phyloP scores from a whole-genome alignment of 1,284 basidiomycete species.

The Heterobasidion parviporum region DNA sequence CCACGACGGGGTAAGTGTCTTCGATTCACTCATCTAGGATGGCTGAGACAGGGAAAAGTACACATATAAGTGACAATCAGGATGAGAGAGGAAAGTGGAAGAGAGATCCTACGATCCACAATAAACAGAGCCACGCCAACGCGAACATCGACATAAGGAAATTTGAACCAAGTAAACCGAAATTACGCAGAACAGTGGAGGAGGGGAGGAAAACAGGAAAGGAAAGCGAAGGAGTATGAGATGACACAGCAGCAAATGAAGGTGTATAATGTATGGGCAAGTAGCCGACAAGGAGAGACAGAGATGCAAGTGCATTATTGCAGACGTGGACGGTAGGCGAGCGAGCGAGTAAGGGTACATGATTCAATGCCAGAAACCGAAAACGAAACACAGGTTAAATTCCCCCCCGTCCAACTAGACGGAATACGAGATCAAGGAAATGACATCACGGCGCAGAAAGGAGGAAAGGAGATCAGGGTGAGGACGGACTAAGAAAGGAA shows the following conservation, averaged over 20 bases:
- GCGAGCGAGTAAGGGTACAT: not conserved
- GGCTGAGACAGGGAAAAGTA: not conserved
- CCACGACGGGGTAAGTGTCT: no score
- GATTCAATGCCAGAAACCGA: not conserved
- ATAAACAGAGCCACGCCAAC: not conserved
- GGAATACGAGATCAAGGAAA: not conserved
- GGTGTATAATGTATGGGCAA: not conserved
- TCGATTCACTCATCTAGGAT: not conserved
- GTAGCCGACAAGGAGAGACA: not conserved
- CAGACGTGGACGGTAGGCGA: not conserved
- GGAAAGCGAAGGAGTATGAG: not conserved
- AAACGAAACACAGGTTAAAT: not conserved
- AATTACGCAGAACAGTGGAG: not conserved
- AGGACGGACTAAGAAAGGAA: not conserved
- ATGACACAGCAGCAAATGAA: not conserved
- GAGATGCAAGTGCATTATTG: not conserved
- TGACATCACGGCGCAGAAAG: not conserved
- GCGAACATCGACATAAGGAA: not conserved
- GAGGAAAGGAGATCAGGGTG: not conserved
- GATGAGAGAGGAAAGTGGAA: not conserved
- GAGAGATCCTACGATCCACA: not conserved
- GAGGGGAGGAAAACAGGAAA: not conserved
- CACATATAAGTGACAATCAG: not conserved
- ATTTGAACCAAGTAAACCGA: not conserved
- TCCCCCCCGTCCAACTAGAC: not conserved